phyloP scores from a whole-genome alignment of 352 stramenopile species.

The Thraustochytrium striatum region DNA sequence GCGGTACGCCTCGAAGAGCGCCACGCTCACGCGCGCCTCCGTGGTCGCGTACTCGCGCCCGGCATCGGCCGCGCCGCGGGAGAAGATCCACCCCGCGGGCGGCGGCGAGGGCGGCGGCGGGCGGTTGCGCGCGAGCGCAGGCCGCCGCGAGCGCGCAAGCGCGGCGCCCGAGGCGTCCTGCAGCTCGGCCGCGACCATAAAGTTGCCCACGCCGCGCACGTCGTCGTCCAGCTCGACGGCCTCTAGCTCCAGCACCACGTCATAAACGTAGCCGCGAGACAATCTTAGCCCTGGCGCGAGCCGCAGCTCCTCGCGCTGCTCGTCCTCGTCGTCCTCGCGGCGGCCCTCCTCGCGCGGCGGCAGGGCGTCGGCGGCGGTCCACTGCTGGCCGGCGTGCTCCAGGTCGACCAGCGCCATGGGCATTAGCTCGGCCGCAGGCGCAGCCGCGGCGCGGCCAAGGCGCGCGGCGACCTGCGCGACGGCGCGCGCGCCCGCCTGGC shows the following conservation, averaged over 20 bases:
- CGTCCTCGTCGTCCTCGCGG: not conserved
- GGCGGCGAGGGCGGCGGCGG: no score
- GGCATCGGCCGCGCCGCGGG: not conserved
- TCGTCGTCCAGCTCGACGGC: not conserved
- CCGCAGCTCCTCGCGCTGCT: not conserved
- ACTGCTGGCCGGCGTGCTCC: not conserved
- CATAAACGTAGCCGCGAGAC: not conserved
- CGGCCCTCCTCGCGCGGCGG: not conserved
- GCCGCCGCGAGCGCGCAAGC: constrained; percentile 14
- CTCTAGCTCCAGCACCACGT: not conserved
- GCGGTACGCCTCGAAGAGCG: constrained; percentile 5
- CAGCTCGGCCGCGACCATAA: constrained; percentile 21
- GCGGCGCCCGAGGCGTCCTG: not conserved
- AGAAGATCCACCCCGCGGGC: no score
- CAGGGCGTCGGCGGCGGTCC: not conserved
- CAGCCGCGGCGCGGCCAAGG: not conserved
- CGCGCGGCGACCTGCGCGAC: not conserved
- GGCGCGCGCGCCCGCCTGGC: not conserved
- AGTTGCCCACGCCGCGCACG: constrained; percentile 5
- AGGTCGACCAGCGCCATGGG: not conserved
- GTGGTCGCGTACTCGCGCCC: not conserved
- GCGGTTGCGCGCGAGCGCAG: not conserved
- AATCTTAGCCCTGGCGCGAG: not conserved
- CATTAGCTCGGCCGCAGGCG: not conserved
- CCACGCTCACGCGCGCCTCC: not conserved